A percentile compares a stretch with the other conserved stretches of the same genome.
phyloP scores from a whole-genome alignment of 2,329 filamentous ascomycete species.

The Diaporthe vaccinii region DNA sequence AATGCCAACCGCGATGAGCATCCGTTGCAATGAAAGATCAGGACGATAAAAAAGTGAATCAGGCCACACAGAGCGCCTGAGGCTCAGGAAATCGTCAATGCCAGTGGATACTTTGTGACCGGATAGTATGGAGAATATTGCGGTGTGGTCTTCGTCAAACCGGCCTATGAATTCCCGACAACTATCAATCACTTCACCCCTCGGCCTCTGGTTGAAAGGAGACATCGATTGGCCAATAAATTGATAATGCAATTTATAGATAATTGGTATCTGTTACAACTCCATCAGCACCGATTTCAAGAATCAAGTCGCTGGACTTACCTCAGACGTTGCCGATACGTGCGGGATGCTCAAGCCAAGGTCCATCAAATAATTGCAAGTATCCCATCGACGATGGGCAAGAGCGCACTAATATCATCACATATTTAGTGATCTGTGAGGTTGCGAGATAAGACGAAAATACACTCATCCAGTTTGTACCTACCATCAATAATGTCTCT shows the following conservation, averaged over 20 bases:
- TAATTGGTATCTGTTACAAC: neutral
- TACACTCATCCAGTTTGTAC: neutral
- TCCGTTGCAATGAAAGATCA: neutral
- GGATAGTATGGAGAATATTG: neutral
- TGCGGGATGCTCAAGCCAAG: neutral
- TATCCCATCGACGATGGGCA: neutral
- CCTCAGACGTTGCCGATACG: neutral
- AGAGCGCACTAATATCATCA: neutral
- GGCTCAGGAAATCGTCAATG: neutral
- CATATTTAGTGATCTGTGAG: neutral
- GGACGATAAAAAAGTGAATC: neutral
- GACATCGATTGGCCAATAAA: rapidly evolving
- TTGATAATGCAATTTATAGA: neutral
- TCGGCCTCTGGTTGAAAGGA: too few species aligned
- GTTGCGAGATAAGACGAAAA: neutral
- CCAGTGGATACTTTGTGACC: too few species aligned
- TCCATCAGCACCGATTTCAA: neutral
- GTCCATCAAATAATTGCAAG: neutral
- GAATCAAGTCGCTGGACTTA: neutral
- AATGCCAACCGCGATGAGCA: neutral
- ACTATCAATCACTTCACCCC: neutral
- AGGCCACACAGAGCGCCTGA: neutral
- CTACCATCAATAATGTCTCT: neutral
- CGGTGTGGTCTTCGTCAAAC: neutral
- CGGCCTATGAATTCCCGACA: neutral